Base-by-base conservation (phyloP, 2,329 filamentous ascomycete species). In the Metarhizium rileyi region DNA sequence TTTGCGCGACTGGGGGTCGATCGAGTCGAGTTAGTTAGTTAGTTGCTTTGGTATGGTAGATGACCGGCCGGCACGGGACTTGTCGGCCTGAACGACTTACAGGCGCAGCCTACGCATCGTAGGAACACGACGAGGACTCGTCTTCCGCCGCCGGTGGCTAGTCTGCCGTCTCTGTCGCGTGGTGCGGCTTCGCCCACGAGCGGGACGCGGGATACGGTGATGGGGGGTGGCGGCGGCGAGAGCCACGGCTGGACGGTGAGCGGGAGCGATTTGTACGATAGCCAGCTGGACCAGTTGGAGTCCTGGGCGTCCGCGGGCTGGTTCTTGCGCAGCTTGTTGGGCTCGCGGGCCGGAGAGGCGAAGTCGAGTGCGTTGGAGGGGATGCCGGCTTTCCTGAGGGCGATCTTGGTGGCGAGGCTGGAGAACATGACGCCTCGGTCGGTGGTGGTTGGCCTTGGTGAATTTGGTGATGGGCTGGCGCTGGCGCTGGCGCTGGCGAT, bases 351-450 rank as follows among this genome's bases (percentile, higher is more conserved):
- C 7, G 28, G 14, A 50, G 38, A 56, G 33, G 61, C 54, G 27
- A 70, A 64, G 47, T 74, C 66, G 50, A 81, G 64, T 44, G 71
- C 63, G 55, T 80, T 67, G 62, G 68, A 73, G 36, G 74, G 70
- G 49, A 81, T 62, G 59, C 78, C 78, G 46, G 71, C 71, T 60
- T 78, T 80, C 55, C 71, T 77, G 56, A 82, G 68, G 53, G 77
- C 78, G 55, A 81, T 65, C 63, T 81, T 81, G 43, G 77, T 77
- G 16, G 73, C 72, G 50, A 82, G 64, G 55, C 68, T 74, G 57
- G 73, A 72, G 59, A 81, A 72, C 78, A 81, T 81, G 49, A 20
- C 58, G 65, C 48, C 44, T 36, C 23, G 36, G 12, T 38, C 10
- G 49, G 28, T 16, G 30, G 44, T 27, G 22, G 38, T 33, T n/a